Conservation (phyloP, 768 basidiomycete species). For the Collybia nuda region DNA sequence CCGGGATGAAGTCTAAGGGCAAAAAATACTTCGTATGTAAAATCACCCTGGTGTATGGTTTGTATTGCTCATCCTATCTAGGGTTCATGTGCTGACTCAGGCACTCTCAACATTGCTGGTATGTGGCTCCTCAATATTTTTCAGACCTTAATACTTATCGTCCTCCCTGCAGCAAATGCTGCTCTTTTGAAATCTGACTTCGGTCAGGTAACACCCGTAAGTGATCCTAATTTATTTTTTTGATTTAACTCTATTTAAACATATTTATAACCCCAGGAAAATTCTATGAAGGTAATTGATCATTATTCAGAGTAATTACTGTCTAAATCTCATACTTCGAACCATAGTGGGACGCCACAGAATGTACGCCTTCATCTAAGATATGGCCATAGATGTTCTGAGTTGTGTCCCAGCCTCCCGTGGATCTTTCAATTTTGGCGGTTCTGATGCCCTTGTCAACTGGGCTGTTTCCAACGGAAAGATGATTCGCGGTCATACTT, state of each 20-base stretch:
- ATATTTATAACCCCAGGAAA: constrained; percentile 21
- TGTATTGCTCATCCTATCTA: constrained; percentile 4
- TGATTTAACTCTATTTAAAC: background rate
- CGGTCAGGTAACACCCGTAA: constrained; percentile 35
- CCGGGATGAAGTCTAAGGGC: constrained; percentile 21
- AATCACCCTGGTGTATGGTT: background rate
- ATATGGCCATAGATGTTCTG: background rate
- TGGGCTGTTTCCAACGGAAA: constrained; percentile 40
- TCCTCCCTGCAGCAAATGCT: constrained; percentile 23
- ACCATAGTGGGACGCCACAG: constrained; percentile 36
- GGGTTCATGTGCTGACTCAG: constrained; percentile 29
- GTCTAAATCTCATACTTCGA: background rate
- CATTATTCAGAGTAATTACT: background rate
- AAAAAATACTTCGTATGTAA: constrained; percentile 27
- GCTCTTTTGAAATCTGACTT: constrained; percentile 32
- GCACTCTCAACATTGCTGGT: constrained; percentile 30
- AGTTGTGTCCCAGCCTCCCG: constrained; percentile 18
- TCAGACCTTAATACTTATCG: background rate
- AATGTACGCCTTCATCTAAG: constrained; percentile 18
- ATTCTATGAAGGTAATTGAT: constrained; percentile 34
- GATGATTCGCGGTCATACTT: constrained; percentile 40
- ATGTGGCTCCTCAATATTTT: background rate
- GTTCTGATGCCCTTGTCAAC: constrained; percentile 38
- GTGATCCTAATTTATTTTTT: background rate
- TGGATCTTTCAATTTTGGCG: constrained; percentile 27